These are phyloP conservation scores for Cytospora mali DNA, from an alignment of 2,329 filamentous ascomycete species.

Conservation along the genomic window DNA sequence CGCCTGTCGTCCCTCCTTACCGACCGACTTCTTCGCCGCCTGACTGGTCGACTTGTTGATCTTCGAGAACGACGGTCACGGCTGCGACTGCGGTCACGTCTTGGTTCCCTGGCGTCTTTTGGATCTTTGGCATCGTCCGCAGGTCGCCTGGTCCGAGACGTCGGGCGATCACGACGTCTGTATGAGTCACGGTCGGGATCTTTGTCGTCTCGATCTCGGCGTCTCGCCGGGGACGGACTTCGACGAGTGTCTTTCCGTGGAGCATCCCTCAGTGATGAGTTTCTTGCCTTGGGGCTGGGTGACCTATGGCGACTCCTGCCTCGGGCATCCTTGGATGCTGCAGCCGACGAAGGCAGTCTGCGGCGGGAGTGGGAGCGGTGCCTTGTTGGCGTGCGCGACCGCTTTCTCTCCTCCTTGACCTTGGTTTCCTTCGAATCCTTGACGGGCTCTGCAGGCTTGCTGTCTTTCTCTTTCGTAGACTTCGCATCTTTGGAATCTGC, in stretches of 20 bases:
- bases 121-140: slow-evolving; percentile 17
- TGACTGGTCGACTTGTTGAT: slow-evolving; percentile 34
- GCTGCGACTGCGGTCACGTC: slow-evolving; percentile 35
- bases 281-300: slow-evolving; percentile 21
- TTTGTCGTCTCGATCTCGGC: slow-evolving; percentile 35
- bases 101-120: slow-evolving; percentile 34
- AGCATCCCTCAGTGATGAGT: slow-evolving; percentile 13
- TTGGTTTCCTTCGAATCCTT: slow-evolving; percentile 31
- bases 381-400: slow-evolving; percentile 17
- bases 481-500: slow-evolving; percentile 35
- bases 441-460: slow-evolving; percentile 31
- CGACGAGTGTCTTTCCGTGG: slow-evolving; percentile 18
- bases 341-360: slow-evolving; percentile 33
- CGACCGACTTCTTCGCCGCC: slow-evolving; percentile 33
- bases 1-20: slow-evolving; percentile 34
- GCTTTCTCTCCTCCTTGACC: slow-evolving; percentile 28
- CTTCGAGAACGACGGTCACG: slow-evolving; percentile 31
- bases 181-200: slow-evolving; percentile 36
- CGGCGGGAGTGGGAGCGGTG: slow-evolving; percentile 20
- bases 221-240: slow-evolving; percentile 30
- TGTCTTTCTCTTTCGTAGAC: slow-evolving; percentile 33
- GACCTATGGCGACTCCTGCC: slow-evolving; percentile 26
- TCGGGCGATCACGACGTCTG: slow-evolving; percentile 21
- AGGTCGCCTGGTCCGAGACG: slow-evolving; percentile 13
- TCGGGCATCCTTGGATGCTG: slow-evolving; percentile 36